phyloP scores from a whole-genome alignment of 1,284 basidiomycete genomes.

The Trametes versicolor region DNA sequence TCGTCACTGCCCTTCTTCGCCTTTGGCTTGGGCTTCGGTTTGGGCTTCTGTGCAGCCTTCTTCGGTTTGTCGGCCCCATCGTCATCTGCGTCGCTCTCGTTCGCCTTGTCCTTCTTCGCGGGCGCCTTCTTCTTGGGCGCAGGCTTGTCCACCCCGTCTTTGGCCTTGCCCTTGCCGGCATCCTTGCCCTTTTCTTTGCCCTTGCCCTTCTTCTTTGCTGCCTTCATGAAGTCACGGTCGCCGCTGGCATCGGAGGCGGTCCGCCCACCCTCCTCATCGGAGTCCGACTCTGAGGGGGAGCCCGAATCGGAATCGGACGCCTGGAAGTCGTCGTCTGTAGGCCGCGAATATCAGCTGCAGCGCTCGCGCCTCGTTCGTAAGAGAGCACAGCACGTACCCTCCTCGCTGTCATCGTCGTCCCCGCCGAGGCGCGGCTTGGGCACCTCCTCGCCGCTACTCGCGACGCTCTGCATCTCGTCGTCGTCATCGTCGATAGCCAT shows the following conservation, averaged over 20 bases:
- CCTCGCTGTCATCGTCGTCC: slow-evolving; percentile 83
- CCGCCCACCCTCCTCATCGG: slow-evolving; percentile 74
- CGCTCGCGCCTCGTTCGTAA: background rate
- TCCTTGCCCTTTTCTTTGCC: slow-evolving; percentile 48
- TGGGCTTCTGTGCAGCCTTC: slow-evolving; percentile 46
- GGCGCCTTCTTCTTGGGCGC: slow-evolving; percentile 53
- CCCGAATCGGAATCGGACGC: slow-evolving; percentile 87
- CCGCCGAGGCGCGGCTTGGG: slow-evolving; percentile 62
- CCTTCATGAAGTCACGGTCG: slow-evolving; percentile 68
- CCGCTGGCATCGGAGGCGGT: slow-evolving; percentile 87
- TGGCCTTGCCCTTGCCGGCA: slow-evolving; percentile 47
- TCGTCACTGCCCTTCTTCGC: slow-evolving; percentile 38
- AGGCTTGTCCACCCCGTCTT: slow-evolving; percentile 47
- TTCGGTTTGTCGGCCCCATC: slow-evolving; percentile 43
- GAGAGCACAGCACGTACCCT: slow-evolving; percentile 61
- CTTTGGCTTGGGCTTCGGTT: slow-evolving; percentile 60
- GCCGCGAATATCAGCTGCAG: slow-evolving; percentile 1
- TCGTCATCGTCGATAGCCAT: slow-evolving; percentile 84
- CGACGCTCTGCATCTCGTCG: slow-evolving; percentile 84
- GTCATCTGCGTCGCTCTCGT: slow-evolving; percentile 44
- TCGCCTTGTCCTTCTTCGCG: slow-evolving; percentile 47
- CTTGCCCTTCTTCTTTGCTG: slow-evolving; percentile 57
- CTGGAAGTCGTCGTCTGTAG: slow-evolving; percentile 87
- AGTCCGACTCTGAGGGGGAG: slow-evolving; percentile 82
- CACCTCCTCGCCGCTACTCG: slow-evolving; percentile 74